Conservation (phyloP, 2,329 filamentous ascomycete genomes). For the Paraphoma sp. region DNA sequence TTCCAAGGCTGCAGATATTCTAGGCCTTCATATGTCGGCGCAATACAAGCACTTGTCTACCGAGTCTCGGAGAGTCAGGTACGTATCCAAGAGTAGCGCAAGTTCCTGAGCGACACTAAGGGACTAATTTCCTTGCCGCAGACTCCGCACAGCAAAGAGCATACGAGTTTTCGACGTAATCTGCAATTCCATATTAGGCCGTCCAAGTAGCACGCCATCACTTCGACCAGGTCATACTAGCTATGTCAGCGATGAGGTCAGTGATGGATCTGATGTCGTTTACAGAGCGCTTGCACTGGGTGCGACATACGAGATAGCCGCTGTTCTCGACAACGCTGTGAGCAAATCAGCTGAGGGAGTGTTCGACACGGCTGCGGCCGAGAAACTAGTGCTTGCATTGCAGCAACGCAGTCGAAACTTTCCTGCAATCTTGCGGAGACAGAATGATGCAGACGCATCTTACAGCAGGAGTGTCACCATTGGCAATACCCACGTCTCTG, state of each 20-base stretch:
- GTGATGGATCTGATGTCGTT: constrained; percentile 1
- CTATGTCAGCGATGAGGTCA: constrained; percentile 8
- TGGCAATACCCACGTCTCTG: constrained; percentile 62
- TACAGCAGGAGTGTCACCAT: constrained; percentile 48
- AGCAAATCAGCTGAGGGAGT: constrained; percentile 12
- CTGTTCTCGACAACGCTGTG: constrained; percentile 17
- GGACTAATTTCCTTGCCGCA: constrained; percentile 15
- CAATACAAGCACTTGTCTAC: constrained; percentile 28
- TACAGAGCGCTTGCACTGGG: constrained; percentile 20
- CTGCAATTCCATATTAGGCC: constrained; percentile 57
- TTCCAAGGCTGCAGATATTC: constrained; percentile 61
- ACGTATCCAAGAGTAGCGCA: not conserved
- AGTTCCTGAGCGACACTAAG: not conserved
- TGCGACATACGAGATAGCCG: constrained; percentile 31
- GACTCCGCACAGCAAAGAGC: constrained; percentile 56
- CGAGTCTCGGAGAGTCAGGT: constrained; percentile 17
- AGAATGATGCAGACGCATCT: constrained; percentile 17
- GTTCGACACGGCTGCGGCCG: constrained; percentile 14
- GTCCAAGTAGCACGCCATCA: constrained; percentile 45
- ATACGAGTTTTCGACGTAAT: constrained; percentile 57
- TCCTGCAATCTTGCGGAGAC: constrained; percentile 42
- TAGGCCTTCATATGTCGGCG: constrained; percentile 60
- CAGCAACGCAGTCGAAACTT: constrained; percentile 56
- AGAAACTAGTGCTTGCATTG: constrained; percentile 17
- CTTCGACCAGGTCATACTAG: constrained; percentile 15